These are phyloP conservation scores for Daldinia vernicosa DNA, from an alignment of 495 filamentous ascomycete genomes.

Conservation along the genomic window DNA sequence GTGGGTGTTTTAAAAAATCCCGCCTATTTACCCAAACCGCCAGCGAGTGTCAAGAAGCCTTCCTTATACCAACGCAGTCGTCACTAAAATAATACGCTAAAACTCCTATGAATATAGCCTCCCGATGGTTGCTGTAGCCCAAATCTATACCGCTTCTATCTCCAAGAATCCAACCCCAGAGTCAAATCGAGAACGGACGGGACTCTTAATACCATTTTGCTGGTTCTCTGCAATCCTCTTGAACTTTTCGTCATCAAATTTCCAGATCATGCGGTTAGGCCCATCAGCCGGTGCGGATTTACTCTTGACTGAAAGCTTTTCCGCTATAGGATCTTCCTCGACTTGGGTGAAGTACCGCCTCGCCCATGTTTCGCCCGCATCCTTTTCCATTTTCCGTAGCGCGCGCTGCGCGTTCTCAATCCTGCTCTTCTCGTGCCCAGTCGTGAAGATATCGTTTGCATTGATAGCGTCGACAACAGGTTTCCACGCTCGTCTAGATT, in stretches of 20 bases:
- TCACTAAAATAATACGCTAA: neutral
- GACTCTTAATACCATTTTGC: conserved; percentile 42
- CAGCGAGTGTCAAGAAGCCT: neutral
- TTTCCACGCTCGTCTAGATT: conserved; percentile 80
- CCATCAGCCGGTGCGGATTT: conserved; percentile 9
- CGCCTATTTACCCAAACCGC: neutral
- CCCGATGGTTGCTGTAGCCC: neutral
- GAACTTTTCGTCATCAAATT: conserved; percentile 47
- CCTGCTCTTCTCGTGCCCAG: conserved; percentile 72
- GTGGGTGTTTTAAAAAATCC: neutral
- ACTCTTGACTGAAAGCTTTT: conserved; percentile 27
- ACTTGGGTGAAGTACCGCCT: conserved; percentile 71
- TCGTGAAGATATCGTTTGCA: conserved; percentile 76
- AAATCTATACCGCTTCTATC: conserved; percentile 9
- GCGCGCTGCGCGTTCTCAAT: conserved; percentile 84
- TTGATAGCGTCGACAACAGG: conserved; percentile 76
- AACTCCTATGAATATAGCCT: conserved; percentile 5
- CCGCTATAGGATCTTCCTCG: conserved; percentile 31
- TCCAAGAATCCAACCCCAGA: conserved; percentile 43
- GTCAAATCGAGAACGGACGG: conserved; percentile 42
- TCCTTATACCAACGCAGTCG: neutral
- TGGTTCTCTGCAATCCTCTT: conserved; percentile 23
- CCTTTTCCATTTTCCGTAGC: conserved; percentile 73
- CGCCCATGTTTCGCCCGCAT: conserved; percentile 74
- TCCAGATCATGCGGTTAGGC: conserved; percentile 41